A percentile compares a stretch with the other conserved stretches of the same genome.
Evolutionary conservation across 257 asterid genomes (phyloP).

Genomic region (Anisodus tanguticus): DNA sequence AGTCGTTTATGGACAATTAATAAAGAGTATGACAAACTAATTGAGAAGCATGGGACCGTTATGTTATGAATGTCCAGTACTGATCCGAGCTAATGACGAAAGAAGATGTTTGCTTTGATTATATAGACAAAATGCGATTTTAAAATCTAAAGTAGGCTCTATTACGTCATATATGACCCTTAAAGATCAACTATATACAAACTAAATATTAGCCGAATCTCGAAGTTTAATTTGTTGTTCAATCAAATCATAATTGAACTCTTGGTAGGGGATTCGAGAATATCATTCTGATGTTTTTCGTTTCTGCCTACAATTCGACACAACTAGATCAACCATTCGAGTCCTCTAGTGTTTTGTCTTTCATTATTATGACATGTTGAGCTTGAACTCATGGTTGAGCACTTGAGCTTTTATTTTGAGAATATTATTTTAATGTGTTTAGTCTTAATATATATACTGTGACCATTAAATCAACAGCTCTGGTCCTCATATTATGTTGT

Average conservation of each 20-base stretch:
- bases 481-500: slow-evolving; percentile 8
- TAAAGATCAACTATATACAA: neutral
- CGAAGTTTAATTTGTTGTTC: slow-evolving; percentile 9
- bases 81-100: neutral
- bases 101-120: neutral
- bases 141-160: neutral
- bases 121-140: neutral
- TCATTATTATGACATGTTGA: neutral
- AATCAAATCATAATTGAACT: slow-evolving; percentile 1
- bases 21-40: neutral
- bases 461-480: slow-evolving; percentile 2
- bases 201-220: slow-evolving; percentile 3
- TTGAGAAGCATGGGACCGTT: neutral
- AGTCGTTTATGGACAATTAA: neutral
- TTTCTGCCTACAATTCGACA: neutral
- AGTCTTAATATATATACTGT: neutral
- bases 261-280: neutral
- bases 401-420: neutral
- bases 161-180: neutral
- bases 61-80: neutral
- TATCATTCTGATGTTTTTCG: neutral
- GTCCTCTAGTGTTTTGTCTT: neutral
- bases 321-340: neutral
- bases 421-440: neutral
- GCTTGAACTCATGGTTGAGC: neutral